Evolutionary conservation across 495 filamentous ascomycete species (phyloP), one percentile per base, ranked within the genome.

Genomic region (Penicillium herquei): DNA sequence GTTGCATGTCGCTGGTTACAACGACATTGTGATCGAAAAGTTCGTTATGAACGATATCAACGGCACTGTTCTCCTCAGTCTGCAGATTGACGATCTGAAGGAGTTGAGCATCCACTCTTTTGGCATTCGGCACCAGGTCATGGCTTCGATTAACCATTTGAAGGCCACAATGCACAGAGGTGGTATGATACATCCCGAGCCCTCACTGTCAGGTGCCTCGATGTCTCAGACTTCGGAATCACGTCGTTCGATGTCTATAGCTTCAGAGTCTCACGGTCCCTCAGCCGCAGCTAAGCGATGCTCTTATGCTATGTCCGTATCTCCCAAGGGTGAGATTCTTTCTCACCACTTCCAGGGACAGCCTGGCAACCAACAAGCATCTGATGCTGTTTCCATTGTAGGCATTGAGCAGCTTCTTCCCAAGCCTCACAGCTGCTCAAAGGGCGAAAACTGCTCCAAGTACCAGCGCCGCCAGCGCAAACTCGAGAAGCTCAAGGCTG

Each of bases 41-140:
- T 97, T 98, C 59, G 78, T 89, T 52, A 78, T 81, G 58, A 93
- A 98, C 70, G 94, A 98, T 65, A 97, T 98, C 67, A 87, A 86
- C 18, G 94, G 94, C 0, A 72, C 84, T 3, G 85, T 97, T 47
- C 78, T 98, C 1, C 83, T 93, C 21, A 86, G 88, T 13, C 75
- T 98, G n/a, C 88, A 96, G 64, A 83, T 89, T 59, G 90, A 96
- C 34, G 92, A 97, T 64, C 78, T 98, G n/a, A 91, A 92, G 64
- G 94, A 98, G 72, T 84, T 97, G 6, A 88, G 88, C 17, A 95
- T 98, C 55, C 73, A 80, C n/a, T 97, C 94, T 0, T 97, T 97
- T 71, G 94, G 94, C 13, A 91, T 93, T 59, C 84, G 94, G 17
- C 91, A 91, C 49, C 82, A 81, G 56, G 63, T 98, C 0, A 96